These are phyloP conservation scores for Verticillium isaacii DNA, from an alignment of 2,329 filamentous ascomycete genomes.

Conservation along the genomic window DNA sequence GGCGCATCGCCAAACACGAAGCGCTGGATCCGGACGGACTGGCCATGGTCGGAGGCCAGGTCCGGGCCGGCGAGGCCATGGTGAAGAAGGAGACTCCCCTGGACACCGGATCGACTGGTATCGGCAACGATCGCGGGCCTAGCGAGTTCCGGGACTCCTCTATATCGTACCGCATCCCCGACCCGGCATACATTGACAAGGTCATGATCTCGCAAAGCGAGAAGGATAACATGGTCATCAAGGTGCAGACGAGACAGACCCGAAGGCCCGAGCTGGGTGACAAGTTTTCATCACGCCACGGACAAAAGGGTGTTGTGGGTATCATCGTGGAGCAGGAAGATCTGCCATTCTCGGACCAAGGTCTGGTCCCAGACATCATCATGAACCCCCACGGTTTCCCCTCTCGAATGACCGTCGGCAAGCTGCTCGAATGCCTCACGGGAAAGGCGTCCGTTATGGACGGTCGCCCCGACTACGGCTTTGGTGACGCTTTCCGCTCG, in stretches of 20 bases:
- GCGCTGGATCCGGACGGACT: slow-evolving; percentile 82
- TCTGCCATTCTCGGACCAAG: slow-evolving; percentile 89
- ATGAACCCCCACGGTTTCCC: slow-evolving; percentile 99
- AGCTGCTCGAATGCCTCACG: slow-evolving; percentile 90
- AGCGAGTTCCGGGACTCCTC: slow-evolving; percentile 64
- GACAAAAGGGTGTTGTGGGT: slow-evolving; percentile 95
- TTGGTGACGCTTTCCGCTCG: slow-evolving; percentile 74
- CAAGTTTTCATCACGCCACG: slow-evolving; percentile 98
- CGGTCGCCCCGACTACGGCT: slow-evolving; percentile 83
- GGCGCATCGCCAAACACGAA: slow-evolving; percentile 62
- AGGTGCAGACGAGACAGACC: slow-evolving; percentile 94
- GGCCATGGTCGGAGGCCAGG: slow-evolving; percentile 76
- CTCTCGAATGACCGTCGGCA: slow-evolving; percentile 98
- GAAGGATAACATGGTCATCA: slow-evolving; percentile 79
- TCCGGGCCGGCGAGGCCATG: slow-evolving; percentile 78
- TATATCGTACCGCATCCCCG: slow-evolving; percentile 75
- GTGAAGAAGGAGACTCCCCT: slow-evolving; percentile 84
- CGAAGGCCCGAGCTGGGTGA: slow-evolving; percentile 91
- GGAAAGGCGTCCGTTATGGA: slow-evolving; percentile 89
- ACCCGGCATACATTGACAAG: slow-evolving; percentile 90
- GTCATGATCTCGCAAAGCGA: slow-evolving; percentile 91
- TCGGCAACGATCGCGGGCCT: slow-evolving; percentile 60
- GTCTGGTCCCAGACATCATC: slow-evolving; percentile 95
- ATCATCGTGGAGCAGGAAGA: slow-evolving; percentile 97
- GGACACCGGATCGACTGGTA: slow-evolving; percentile 68